Evolutionary conservation across 176 grass and related monocot genomes (phyloP), one percentile per base, ranked within the genome.

Genomic region (Cymbopogon citratus): DNA sequence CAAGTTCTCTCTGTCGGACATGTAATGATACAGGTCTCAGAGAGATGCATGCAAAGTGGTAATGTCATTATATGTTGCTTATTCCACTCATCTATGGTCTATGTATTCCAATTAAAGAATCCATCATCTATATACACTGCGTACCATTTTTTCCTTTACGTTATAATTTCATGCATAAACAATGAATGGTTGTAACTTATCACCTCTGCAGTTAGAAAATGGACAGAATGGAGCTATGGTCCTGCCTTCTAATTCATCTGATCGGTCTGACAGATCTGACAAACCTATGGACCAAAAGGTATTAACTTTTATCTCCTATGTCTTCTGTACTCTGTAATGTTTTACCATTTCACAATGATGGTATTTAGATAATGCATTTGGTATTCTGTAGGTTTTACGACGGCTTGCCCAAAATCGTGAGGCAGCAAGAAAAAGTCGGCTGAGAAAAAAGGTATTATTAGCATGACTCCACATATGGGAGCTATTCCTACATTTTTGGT

Each of bases 331-430:
- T 77, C 29, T 5, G 59, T 12, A 74, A 5, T 77, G 38, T 7
- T 72, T 52, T 70, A 62, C 39, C 19, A 4, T 72, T 68, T 56
- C 21, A 24, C 61, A 31, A 64, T 36, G 36, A 35, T 41, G 21
- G 4, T 63, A 67, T 66, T 81, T 74, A 87, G 61, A 77, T 11
- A 65, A 56, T 34, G 3, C 69, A 46, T 84, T 83, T 86, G 9
- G 31, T 88, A 63, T 83, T 85, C 36, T 43, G 16, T 49, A 93
- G 91, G 89, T 90, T 63, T 89, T 93, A 54, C 85, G 91, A 14
- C 75, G 91, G 33, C 91, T 93, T 81, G 91, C 91, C 28, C 88
- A 93, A 83, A 93, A 93, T 86, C 91, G 91, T 15, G 91, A 93
- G 73, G 91, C 91, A 28, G 91, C 91, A 63, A 82, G 91, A 59